Evolutionary conservation across 1,284 basidiomycete species (phyloP).

Genomic region (Leccinum insigne): DNA sequence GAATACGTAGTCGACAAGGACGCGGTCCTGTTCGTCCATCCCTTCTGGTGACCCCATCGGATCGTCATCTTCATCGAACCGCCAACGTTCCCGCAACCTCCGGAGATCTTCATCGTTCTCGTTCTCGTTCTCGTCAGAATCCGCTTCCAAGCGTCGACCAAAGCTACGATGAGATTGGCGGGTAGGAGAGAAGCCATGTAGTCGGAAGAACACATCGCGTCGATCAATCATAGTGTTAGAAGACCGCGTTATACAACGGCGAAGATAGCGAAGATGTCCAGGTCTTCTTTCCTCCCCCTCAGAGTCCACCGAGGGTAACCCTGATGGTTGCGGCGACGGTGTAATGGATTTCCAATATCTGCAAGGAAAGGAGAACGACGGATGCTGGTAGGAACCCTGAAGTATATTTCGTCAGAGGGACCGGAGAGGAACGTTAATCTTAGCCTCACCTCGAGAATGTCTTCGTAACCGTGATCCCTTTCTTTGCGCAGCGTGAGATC

Average conservation of each 20-base stretch:
- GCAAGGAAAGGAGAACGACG: slow-evolving; percentile 47
- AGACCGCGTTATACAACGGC: slow-evolving; percentile 78
- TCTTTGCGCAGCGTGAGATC: slow-evolving; percentile 70
- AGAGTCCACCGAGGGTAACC: slow-evolving; percentile 35
- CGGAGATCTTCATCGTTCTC: slow-evolving; percentile 42
- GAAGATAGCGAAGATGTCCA: slow-evolving; percentile 54
- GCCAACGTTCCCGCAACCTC: slow-evolving; percentile 63
- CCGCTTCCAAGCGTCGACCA: slow-evolving; percentile 25
- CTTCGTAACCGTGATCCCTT: slow-evolving; percentile 83
- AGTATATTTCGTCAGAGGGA: slow-evolving; percentile 3
- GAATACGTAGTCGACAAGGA: slow-evolving; percentile 50
- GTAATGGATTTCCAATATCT: slow-evolving; percentile 65
- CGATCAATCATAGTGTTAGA: slow-evolving; percentile 83
- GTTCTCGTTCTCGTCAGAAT: slow-evolving; percentile 12
- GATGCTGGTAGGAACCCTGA: slow-evolving; percentile 64
- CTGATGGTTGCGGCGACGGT: slow-evolving; percentile 36
- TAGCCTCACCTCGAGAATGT: slow-evolving; percentile 70
- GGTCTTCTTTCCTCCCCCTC: slow-evolving; percentile 33
- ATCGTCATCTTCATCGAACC: slow-evolving; percentile 65
- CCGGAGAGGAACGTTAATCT: background rate
- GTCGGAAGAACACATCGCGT: slow-evolving; percentile 40
- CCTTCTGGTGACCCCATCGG: slow-evolving; percentile 59
- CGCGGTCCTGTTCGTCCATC: slow-evolving; percentile 66
- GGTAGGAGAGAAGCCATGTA: slow-evolving; percentile 28
- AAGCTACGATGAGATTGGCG: slow-evolving; percentile 14